Conservation (phyloP, 179 eudicot genomes). For the Beta corolliflora region DNA sequence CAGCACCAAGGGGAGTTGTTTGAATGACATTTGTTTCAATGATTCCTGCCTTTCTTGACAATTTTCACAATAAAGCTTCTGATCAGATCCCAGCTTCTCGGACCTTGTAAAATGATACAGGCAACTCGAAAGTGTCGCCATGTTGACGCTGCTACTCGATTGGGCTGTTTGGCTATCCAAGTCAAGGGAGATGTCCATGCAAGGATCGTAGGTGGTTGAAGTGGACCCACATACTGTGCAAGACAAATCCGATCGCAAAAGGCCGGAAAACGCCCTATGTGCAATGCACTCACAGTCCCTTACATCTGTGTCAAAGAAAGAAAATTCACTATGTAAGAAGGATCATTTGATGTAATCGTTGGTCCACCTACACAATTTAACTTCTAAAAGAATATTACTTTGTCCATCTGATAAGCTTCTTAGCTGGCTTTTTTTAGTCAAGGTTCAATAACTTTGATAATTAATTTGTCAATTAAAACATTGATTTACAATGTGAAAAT, state of each 20-base stretch:
- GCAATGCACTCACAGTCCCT: slow-evolving; percentile 65
- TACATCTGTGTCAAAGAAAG: slow-evolving; percentile 39
- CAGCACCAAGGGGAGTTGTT: slow-evolving; percentile 57
- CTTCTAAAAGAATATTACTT: neutral
- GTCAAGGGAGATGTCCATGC: slow-evolving; percentile 59
- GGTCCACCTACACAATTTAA: neutral
- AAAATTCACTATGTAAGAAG: slow-evolving; percentile 17
- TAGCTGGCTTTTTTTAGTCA: neutral
- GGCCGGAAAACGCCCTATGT: slow-evolving; percentile 63
- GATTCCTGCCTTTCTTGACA: slow-evolving; percentile 60
- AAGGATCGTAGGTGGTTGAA: slow-evolving; percentile 65
- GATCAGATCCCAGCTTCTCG: slow-evolving; percentile 64
- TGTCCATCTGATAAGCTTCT: too few species aligned
- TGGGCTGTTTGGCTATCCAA: slow-evolving; percentile 33
- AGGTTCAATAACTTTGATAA: neutral
- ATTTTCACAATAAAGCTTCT: slow-evolving; percentile 57
- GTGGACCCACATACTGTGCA: slow-evolving; percentile 60
- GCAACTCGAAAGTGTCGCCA: slow-evolving; percentile 51
- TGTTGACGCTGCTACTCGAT: slow-evolving; percentile 20
- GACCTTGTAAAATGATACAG: slow-evolving; percentile 58
- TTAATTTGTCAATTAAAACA: neutral
- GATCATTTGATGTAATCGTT: neutral
- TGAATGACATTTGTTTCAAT: slow-evolving; percentile 62
- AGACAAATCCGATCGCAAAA: slow-evolving; percentile 57
- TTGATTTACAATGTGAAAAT: neutral